A percentile compares a stretch with the other conserved stretches of the same genome.
Evolutionary conservation across 345 rosid genomes (phyloP).

Genomic region (Lagerstroemia speciosa): DNA sequence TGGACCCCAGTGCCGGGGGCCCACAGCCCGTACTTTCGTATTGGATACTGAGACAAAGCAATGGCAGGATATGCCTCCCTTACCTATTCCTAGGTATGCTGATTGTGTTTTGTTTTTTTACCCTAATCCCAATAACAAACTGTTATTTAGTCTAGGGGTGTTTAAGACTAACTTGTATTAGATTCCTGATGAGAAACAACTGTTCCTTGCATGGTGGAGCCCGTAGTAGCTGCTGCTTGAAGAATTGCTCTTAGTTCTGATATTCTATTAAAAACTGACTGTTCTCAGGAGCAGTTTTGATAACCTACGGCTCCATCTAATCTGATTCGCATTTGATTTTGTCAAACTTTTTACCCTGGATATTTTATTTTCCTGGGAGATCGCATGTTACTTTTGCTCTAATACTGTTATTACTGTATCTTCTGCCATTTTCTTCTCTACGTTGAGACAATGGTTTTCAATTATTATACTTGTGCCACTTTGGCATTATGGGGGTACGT

Average conservation of each 20-base stretch:
- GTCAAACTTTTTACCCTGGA: not conserved
- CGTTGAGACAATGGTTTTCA: not conserved
- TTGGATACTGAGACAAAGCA: constrained; percentile 79
- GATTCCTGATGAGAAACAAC: not conserved
- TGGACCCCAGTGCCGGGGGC: constrained; percentile 95
- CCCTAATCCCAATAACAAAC: not conserved
- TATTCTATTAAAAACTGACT: not conserved
- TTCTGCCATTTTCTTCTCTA: not conserved
- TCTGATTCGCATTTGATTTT: not conserved
- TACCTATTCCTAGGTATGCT: constrained; percentile 70
- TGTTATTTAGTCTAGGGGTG: not conserved
- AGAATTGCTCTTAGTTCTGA: not conserved
- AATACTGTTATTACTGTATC: not conserved
- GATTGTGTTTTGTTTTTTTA: not conserved
- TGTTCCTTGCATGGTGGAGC: not conserved
- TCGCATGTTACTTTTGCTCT: not conserved
- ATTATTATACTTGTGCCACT: not conserved
- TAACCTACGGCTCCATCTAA: not conserved
- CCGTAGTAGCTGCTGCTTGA: not conserved
- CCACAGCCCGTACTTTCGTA: constrained; percentile 72
- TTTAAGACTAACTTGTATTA: not conserved
- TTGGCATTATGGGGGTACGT: not conserved
- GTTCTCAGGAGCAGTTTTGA: not conserved
- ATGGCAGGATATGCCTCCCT: constrained; percentile 60
- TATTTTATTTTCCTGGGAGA: not conserved